Conservation (phyloP, 441 rosid genomes). For the Brassica hybrid region DNA sequence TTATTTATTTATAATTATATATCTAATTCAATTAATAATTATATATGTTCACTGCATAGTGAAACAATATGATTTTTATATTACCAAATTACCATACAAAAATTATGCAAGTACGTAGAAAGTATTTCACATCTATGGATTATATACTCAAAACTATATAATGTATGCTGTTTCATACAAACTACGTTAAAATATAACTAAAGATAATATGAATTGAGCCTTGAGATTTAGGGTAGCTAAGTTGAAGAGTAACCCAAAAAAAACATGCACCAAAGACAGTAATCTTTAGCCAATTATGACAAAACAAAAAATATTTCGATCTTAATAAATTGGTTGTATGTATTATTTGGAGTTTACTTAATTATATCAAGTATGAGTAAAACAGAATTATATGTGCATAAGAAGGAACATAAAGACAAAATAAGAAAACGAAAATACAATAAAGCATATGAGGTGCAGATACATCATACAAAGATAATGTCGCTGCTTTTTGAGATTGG, state of each 20-base stretch:
- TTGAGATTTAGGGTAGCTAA: conserved; percentile 23
- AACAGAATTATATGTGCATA: not conserved
- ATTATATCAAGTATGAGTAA: not conserved
- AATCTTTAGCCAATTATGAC: conserved; percentile 26
- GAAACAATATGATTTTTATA: not conserved
- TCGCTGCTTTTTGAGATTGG: conserved; percentile 44
- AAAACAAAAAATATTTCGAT: conserved; percentile 26
- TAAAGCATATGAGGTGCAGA: conserved; percentile 40
- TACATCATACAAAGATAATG: conserved; percentile 44
- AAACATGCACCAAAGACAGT: conserved; percentile 12
- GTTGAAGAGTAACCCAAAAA: not conserved
- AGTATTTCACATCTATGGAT: not conserved
- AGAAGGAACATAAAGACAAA: conserved; percentile 13
- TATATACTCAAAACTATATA: not conserved
- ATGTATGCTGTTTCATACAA: not conserved
- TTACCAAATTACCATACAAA: not conserved
- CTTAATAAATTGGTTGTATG: conserved; percentile 15
- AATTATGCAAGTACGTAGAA: conserved; percentile 20
- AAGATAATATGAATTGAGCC: conserved; percentile 4
- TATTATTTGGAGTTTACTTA: not conserved
- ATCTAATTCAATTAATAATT: not conserved
- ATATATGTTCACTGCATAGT: conserved; percentile 4
- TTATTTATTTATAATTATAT: not conserved
- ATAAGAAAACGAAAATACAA: conserved; percentile 8
- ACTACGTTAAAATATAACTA: conserved; percentile 1